Evolutionary conservation across 2,329 filamentous ascomycete species (phyloP).

Genomic region (Pyrenophora graminea): DNA sequence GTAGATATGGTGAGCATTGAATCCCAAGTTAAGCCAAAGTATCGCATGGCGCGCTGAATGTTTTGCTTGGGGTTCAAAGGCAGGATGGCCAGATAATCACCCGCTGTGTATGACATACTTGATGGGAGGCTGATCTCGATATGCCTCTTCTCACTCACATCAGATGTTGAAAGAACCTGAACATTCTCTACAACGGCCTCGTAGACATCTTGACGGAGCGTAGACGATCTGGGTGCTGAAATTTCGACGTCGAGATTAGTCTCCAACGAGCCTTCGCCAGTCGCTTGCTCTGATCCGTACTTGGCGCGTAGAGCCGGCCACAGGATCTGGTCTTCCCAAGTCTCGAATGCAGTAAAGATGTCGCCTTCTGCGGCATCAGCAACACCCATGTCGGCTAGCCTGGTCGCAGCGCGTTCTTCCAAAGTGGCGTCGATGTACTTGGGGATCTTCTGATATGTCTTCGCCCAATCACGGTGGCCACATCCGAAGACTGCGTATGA

Average conservation of each 20-base stretch:
- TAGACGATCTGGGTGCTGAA: constrained; percentile 41
- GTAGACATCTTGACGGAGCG: constrained; percentile 43
- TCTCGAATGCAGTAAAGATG: constrained; percentile 50
- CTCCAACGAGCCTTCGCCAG: constrained; percentile 31
- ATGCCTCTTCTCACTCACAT: constrained; percentile 42
- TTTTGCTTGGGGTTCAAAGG: constrained; percentile 69
- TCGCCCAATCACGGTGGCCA: constrained; percentile 49
- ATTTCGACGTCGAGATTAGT: constrained; percentile 39
- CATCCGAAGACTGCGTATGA: constrained; percentile 50
- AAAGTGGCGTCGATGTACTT: constrained; percentile 42
- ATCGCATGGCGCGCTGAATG: constrained; percentile 65
- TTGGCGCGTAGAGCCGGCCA: constrained; percentile 44
- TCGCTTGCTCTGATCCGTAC: constrained; percentile 33
- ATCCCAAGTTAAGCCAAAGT: constrained; percentile 72
- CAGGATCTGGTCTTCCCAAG: constrained; percentile 46
- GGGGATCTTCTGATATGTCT: constrained; percentile 50
- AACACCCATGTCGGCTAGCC: constrained; percentile 38
- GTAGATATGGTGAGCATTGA: constrained; percentile 63
- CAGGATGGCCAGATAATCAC: constrained; percentile 76
- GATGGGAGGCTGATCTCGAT: constrained; percentile 52
- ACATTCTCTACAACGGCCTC: constrained; percentile 43
- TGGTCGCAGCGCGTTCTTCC: constrained; percentile 36
- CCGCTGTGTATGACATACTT: constrained; percentile 66
- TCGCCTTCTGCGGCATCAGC: constrained; percentile 46
- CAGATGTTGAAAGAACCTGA: constrained; percentile 34